Evolutionary conservation across 2,329 filamentous ascomycete genomes (phyloP).

Genomic region (Exophiala phaeomuriformis): DNA sequence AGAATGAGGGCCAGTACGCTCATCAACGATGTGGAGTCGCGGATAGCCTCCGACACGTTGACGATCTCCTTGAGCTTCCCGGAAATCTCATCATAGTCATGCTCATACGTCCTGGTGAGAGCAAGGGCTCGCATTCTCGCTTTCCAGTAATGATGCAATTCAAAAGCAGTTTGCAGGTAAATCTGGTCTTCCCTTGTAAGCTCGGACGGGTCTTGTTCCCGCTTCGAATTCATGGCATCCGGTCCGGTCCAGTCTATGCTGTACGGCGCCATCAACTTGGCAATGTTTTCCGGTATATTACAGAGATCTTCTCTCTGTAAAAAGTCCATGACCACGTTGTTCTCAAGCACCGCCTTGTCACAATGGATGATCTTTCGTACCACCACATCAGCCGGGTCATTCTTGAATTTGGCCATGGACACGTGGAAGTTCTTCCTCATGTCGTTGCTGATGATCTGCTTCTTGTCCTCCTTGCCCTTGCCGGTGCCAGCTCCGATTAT

Average conservation of each 20-base stretch:
- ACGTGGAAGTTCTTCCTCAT: slow-evolving; percentile 88
- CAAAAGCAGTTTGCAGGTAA: slow-evolving; percentile 85
- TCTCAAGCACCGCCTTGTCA: slow-evolving; percentile 80
- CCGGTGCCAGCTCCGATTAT: slow-evolving; percentile 60
- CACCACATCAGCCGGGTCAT: slow-evolving; percentile 72
- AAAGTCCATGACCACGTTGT: slow-evolving; percentile 92
- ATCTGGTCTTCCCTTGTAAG: slow-evolving; percentile 93
- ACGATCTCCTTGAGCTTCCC: slow-evolving; percentile 81
- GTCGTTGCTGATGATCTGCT: slow-evolving; percentile 89
- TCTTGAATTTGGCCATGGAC: slow-evolving; percentile 87
- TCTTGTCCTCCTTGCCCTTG: slow-evolving; percentile 86
- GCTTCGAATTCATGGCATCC: slow-evolving; percentile 65
- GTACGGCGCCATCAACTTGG: slow-evolving; percentile 89
- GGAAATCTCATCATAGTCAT: slow-evolving; percentile 86
- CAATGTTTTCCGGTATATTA: slow-evolving; percentile 81
- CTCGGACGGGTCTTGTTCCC: slow-evolving; percentile 80
- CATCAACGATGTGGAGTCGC: slow-evolving; percentile 88
- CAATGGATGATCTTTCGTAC: slow-evolving; percentile 94
- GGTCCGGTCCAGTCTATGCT: slow-evolving; percentile 94
- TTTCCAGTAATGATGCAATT: slow-evolving; percentile 98
- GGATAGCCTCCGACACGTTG: slow-evolving; percentile 74
- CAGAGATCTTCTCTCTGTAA: slow-evolving; percentile 86
- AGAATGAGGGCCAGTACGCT: slow-evolving; percentile 92
- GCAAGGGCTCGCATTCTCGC: slow-evolving; percentile 86
- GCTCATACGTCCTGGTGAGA: slow-evolving; percentile 74